phyloP scores from a whole-genome alignment of 371 early-diverging fungal genomes.

The Funneliformis caledonium region DNA sequence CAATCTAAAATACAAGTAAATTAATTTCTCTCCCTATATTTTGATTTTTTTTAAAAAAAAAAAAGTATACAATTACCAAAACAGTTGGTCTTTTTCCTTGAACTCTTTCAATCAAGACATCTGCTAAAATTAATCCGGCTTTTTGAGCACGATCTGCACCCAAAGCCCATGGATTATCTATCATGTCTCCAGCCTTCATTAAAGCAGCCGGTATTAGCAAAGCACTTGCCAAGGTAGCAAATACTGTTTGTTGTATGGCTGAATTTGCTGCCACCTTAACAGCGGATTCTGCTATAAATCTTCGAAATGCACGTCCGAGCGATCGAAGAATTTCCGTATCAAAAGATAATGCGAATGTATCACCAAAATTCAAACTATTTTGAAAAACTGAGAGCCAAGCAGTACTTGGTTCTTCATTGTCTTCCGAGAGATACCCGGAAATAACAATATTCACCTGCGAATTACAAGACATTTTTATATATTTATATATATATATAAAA shows the following conservation, averaged over 20 bases:
- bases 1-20: conserved; percentile 51
- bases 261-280: conserved; percentile 83
- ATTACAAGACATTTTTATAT: not conserved
- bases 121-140: conserved; percentile 86
- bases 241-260: conserved; percentile 83
- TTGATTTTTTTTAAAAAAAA: not conserved
- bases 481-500: not conserved
- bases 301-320: conserved; percentile 79
- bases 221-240: conserved; percentile 83
- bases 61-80: conserved; percentile 55
- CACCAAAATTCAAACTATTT: conserved; percentile 48
- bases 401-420: conserved; percentile 47
- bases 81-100: conserved; percentile 93
- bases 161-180: conserved; percentile 95
- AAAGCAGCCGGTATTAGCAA: conserved; percentile 83
- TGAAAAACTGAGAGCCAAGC: conserved; percentile 62
- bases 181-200: conserved; percentile 78
- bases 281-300: conserved; percentile 82
- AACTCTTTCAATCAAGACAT: conserved; percentile 77
- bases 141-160: conserved; percentile 87
- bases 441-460: conserved; percentile 63
- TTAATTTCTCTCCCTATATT: not conserved
- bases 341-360: conserved; percentile 70
- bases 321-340: conserved; percentile 78
- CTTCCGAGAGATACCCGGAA: conserved; percentile 64